These are phyloP conservation scores for Macrophomina tecta DNA, from an alignment of 2,329 filamentous ascomycete species.

Conservation along the genomic window DNA sequence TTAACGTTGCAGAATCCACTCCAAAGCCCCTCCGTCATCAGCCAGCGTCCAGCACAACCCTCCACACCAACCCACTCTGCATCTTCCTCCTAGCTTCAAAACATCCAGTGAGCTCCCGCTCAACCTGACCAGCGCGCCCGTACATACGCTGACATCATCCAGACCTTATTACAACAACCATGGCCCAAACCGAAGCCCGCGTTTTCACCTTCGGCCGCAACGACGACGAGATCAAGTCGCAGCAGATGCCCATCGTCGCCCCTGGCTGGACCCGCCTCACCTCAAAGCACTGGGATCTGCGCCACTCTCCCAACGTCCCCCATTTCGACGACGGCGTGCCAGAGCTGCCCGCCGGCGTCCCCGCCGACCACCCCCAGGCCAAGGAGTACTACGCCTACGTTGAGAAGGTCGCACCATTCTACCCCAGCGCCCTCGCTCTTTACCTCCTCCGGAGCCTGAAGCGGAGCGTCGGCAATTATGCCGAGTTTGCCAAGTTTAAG, in stretches of 20 bases:
- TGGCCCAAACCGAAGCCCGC: not conserved
- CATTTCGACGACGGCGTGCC: slow-evolving; percentile 1
- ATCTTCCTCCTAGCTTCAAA: not conserved
- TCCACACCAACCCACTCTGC: not conserved
- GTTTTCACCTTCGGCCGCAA: slow-evolving; percentile 2
- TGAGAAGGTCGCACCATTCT: not conserved
- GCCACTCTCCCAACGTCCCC: not conserved
- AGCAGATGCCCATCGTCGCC: not conserved
- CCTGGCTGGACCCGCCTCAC: not conserved
- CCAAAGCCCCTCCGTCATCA: slow-evolving; percentile 3
- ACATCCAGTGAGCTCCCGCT: not conserved
- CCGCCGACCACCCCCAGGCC: not conserved
- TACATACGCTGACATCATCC: not conserved
- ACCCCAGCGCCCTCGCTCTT: not conserved
- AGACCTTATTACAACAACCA: not conserved
- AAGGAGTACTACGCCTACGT: slow-evolving; percentile 1
- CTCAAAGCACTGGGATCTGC: not conserved
- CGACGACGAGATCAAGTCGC: slow-evolving; percentile 3
- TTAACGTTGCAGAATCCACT: not conserved
- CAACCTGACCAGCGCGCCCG: not conserved
- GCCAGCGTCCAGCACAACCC: not conserved
- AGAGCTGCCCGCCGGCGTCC: not conserved
- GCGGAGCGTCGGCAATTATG: not conserved
- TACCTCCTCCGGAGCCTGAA: not conserved
- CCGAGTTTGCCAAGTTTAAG: not conserved